These are phyloP conservation scores for Mycena amicta DNA, from an alignment of 768 basidiomycete species.

Conservation along the genomic window DNA sequence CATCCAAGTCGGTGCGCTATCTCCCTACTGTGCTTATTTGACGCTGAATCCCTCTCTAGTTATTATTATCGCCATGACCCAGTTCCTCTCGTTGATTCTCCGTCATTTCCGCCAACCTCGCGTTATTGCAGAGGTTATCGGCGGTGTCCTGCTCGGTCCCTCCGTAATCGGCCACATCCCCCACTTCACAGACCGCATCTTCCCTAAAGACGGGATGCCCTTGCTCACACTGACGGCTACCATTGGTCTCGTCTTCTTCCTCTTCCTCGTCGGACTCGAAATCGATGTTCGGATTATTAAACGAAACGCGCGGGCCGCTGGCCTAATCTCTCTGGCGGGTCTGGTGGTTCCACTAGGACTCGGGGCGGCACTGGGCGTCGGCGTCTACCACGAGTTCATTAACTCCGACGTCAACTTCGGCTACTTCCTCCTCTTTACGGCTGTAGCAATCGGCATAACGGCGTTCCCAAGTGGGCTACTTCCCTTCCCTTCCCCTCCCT, in stretches of 20 bases:
- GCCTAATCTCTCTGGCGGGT: constrained; percentile 65
- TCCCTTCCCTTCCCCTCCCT: too few species aligned
- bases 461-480: too few species aligned
- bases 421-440: constrained; percentile 84
- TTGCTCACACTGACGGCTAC: constrained; percentile 73
- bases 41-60: constrained; percentile 39
- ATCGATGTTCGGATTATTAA: constrained; percentile 73
- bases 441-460: constrained; percentile 80
- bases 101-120: constrained; percentile 79
- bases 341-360: constrained; percentile 79
- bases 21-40: neutral
- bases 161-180: constrained; percentile 81
- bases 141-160: constrained; percentile 84
- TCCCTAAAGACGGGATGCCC: constrained; percentile 53
- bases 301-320: constrained; percentile 60
- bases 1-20: constrained; percentile 66
- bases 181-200: constrained; percentile 62
- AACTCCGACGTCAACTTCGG: constrained; percentile 63
- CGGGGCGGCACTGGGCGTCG: constrained; percentile 75
- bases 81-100: constrained; percentile 67
- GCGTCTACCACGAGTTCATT: constrained; percentile 72
- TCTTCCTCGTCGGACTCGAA: constrained; percentile 86
- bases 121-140: constrained; percentile 94
- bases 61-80: constrained; percentile 81
- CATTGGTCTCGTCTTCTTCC: constrained; percentile 74